Evolutionary conservation across 148 eudicot genomes (phyloP).

Genomic region (Rhododendron vialii): DNA sequence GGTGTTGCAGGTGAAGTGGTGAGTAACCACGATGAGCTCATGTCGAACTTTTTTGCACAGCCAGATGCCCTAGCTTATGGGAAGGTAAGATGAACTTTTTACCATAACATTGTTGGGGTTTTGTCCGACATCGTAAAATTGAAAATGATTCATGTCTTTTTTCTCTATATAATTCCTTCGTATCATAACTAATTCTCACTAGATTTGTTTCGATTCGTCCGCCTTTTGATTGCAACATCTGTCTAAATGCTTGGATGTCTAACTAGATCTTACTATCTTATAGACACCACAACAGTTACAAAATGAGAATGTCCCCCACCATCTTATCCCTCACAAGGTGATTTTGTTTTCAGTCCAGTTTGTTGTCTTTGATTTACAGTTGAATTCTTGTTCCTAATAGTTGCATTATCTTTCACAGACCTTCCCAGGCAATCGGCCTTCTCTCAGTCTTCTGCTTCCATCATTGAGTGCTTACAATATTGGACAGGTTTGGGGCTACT

Average conservation of each 20-base stretch:
- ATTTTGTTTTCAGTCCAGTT: not conserved
- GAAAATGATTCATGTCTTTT: not conserved
- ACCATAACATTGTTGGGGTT: not conserved
- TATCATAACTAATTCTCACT: not conserved
- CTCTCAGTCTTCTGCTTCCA: constrained; percentile 91
- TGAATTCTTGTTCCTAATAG: not conserved
- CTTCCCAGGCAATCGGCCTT: constrained; percentile 96
- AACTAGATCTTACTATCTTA: constrained; percentile 17
- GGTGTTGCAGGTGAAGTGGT: constrained; percentile 76
- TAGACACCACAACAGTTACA: constrained; percentile 86
- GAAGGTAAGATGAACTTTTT: constrained; percentile 46
- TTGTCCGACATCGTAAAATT: not conserved
- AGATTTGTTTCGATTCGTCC: not conserved
- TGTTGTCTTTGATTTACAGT: not conserved
- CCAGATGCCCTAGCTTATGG: constrained; percentile 99
- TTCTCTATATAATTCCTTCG: not conserved
- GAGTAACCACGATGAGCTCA: constrained; percentile 95
- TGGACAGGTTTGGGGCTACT: constrained; percentile 68
- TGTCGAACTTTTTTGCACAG: constrained; percentile 99
- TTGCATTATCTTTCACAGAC: constrained; percentile 49
- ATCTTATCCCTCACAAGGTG: constrained; percentile 93
- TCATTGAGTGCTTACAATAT: constrained; percentile 75
- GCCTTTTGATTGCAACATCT: not conserved
- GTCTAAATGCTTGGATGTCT: constrained; percentile 1
- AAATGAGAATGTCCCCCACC: constrained; percentile 70